Evolutionary conservation across 192 early-diverging fungal genomes (phyloP).

Genomic region (Chytriomyces confervae): DNA sequence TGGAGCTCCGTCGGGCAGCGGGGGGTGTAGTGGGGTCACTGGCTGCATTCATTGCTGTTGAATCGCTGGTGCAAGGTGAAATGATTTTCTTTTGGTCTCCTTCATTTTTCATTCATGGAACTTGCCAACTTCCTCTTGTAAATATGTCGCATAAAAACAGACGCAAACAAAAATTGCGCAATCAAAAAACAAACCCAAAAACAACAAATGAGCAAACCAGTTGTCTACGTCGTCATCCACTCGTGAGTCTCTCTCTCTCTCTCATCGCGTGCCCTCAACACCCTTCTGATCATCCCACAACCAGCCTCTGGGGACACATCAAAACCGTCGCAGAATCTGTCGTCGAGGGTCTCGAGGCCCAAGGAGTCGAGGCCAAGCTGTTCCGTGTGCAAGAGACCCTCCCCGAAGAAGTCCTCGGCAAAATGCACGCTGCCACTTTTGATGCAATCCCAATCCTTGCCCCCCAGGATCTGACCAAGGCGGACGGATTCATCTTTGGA

Average conservation of each 20-base stretch:
- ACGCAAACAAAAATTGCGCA: no score
- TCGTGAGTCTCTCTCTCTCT: constrained; percentile 40
- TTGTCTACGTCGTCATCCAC: constrained; percentile 74
- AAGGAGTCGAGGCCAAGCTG: constrained; percentile 60
- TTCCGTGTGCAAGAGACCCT: constrained; percentile 71
- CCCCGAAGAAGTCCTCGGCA: constrained; percentile 66
- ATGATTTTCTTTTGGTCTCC: background rate
- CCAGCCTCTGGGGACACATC: constrained; percentile 65
- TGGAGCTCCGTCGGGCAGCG: background rate
- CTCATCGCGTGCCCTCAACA: no score
- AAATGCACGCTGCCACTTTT: constrained; percentile 64
- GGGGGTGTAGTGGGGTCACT: background rate
- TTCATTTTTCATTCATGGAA: background rate
- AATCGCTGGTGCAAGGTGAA: background rate
- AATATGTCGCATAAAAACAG: no score
- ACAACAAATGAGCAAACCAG: constrained; percentile 27
- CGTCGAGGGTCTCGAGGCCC: constrained; percentile 66
- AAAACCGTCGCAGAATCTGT: constrained; percentile 67
- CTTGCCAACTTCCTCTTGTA: no score
- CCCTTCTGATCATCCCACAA: no score
- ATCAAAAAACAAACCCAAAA: background rate
- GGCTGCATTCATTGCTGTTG: background rate
- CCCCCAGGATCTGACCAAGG: constrained; percentile 59
- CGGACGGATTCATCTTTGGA: constrained; percentile 76
- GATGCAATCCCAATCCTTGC: constrained; percentile 63